These are phyloP conservation scores for Erigeron canadensis DNA, from an alignment of 129 eudicot species.

Conservation along the genomic window DNA sequence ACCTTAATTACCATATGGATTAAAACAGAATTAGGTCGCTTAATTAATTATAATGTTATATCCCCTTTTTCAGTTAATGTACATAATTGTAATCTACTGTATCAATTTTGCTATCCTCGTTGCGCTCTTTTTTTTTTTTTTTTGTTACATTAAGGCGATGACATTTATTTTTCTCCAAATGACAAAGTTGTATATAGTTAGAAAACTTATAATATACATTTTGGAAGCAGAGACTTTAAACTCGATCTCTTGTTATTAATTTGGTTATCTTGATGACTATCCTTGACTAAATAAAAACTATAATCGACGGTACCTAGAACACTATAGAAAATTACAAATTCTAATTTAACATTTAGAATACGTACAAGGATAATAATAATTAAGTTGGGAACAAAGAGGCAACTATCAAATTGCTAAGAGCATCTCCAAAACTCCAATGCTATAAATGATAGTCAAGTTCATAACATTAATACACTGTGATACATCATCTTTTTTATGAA, in stretches of 20 bases:
- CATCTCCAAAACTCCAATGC: too few species aligned
- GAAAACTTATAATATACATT: too few species aligned
- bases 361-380: too few species aligned
- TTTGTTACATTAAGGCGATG: background rate
- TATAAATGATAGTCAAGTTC: too few species aligned
- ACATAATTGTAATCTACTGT: slow-evolving; percentile 15
- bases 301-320: background rate
- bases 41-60: slow-evolving; percentile 19
- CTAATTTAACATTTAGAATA: too few species aligned
- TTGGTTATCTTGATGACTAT: background rate
- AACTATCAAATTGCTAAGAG: too few species aligned
- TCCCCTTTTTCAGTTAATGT: background rate
- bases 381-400: too few species aligned
- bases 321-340: too few species aligned
- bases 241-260: too few species aligned
- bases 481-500: too few species aligned
- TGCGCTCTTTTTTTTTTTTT: slow-evolving; percentile 5
- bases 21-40: slow-evolving; percentile 38
- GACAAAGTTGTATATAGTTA: background rate
- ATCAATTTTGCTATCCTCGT: slow-evolving; percentile 6
- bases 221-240: too few species aligned
- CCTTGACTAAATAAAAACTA: background rate
- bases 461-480: too few species aligned
- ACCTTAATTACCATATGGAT: slow-evolving; percentile 32
- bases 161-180: background rate